Conservation (phyloP, 2,329 filamentous ascomycete species). For the Botrytis medusae region DNA sequence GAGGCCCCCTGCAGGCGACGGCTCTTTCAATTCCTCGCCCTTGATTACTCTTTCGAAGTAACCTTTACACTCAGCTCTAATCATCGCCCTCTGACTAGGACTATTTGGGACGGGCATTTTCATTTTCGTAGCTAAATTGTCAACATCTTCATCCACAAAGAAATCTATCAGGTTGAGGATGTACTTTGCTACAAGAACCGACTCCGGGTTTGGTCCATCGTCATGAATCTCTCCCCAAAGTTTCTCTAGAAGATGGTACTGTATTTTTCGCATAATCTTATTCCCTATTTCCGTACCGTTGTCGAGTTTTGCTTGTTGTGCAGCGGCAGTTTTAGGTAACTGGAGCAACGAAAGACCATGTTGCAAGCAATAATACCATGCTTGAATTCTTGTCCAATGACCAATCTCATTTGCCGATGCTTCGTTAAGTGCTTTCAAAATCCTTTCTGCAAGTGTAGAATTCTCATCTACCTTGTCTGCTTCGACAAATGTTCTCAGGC, state of each 20-base stretch:
- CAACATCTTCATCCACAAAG: conserved; percentile 1
- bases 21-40: not conserved
- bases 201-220: not conserved
- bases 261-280: not conserved
- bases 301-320: conserved; percentile 16
- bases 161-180: not conserved
- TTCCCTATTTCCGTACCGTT: not conserved
- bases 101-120: no score
- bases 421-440: not conserved
- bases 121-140: not conserved
- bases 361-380: conserved; percentile 11
- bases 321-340: conserved; percentile 7
- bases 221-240: not conserved
- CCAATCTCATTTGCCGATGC: conserved; percentile 10
- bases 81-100: not conserved
- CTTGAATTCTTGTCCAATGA: conserved; percentile 19
- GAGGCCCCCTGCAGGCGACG: not conserved
- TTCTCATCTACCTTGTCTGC: not conserved
- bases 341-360: not conserved
- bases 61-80: not conserved
- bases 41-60: not conserved
- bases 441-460: not conserved
- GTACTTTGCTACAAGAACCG: not conserved
- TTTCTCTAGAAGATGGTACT: conserved; percentile 2
- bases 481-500: conserved; percentile 8